Conservation (phyloP, 2,329 filamentous ascomycete species). For the Colletotrichum neosansevieriae region DNA sequence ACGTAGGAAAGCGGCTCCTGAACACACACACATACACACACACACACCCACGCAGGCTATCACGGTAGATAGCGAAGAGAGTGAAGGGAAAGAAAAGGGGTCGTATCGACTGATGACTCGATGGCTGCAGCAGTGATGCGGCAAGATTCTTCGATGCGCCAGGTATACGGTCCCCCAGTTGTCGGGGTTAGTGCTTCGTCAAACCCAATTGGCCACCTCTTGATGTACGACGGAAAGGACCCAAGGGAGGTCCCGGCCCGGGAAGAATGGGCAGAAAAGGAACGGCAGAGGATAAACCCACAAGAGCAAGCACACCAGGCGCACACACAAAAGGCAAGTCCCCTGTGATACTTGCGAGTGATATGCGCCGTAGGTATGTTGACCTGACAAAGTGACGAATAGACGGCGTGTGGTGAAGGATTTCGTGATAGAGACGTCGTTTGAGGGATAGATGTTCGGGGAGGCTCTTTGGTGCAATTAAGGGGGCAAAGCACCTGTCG, state of each 20-base stretch:
- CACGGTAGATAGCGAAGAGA: not conserved
- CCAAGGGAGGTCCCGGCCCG: conserved; percentile 3
- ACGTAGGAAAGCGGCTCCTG: not conserved
- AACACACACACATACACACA: not conserved
- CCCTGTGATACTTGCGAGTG: conserved; percentile 9
- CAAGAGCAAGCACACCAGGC: not conserved
- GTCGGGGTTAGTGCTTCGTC: conserved; percentile 14
- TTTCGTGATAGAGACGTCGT: conserved; percentile 24
- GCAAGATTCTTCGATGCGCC: conserved; percentile 18
- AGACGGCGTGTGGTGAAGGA: not conserved
- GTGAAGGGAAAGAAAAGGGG: not conserved
- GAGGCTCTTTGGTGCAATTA: conserved; percentile 23
- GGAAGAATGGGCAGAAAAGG: not conserved
- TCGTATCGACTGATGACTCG: not conserved
- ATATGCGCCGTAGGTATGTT: not conserved
- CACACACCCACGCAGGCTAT: not conserved
- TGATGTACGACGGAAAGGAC: not conserved
- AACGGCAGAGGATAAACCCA: conserved; percentile 9
- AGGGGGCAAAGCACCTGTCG: conserved; percentile 18
- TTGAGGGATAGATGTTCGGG: not conserved
- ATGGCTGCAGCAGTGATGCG: conserved; percentile 17
- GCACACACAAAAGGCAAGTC: conserved; percentile 5
- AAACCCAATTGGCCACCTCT: conserved; percentile 31
- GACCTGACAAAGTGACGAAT: not conserved
- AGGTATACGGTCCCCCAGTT: conserved; percentile 5